Conservation (phyloP, 2,329 filamentous ascomycete genomes). For the Paecilomyces sp. region DNA sequence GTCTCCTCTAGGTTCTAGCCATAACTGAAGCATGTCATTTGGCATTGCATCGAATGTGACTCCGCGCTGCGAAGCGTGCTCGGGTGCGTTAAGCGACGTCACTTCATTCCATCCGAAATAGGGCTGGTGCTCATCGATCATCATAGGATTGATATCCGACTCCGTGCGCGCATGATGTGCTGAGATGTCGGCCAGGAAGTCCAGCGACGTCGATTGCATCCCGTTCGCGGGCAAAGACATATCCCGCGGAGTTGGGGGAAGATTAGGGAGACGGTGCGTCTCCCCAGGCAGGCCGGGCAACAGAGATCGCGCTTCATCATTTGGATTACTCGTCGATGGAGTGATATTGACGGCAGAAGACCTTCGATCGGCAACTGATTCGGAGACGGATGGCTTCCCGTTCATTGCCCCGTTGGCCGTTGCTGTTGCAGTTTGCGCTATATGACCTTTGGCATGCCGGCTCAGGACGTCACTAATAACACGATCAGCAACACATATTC, state of each 20-base stretch:
- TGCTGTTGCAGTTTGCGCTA: slow-evolving; percentile 16
- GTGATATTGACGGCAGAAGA: slow-evolving; percentile 11
- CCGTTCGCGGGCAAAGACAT: slow-evolving; percentile 21
- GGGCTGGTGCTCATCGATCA: slow-evolving; percentile 20
- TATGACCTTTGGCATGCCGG: slow-evolving; percentile 46
- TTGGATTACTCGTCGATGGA: slow-evolving; percentile 6
- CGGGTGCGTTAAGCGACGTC: slow-evolving; percentile 8
- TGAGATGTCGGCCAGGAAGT: slow-evolving; percentile 32
- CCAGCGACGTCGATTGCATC: slow-evolving; percentile 29
- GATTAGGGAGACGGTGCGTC: slow-evolving; percentile 8
- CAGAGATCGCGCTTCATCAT: slow-evolving; percentile 10
- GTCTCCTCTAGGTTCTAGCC: slow-evolving; percentile 28
- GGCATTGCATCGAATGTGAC: slow-evolving; percentile 18
- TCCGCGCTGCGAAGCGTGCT: slow-evolving; percentile 14
- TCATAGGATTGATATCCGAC: slow-evolving; percentile 18
- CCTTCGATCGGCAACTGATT: slow-evolving; percentile 19
- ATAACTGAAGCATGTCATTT: slow-evolving; percentile 28
- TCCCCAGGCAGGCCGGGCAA: slow-evolving; percentile 10
- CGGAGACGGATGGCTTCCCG: slow-evolving; percentile 21
- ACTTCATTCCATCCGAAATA: slow-evolving; percentile 26
- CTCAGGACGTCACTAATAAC: slow-evolving; percentile 41
- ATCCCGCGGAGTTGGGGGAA: slow-evolving; percentile 15
- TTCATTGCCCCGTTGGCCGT: slow-evolving; percentile 16
- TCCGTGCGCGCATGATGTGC: slow-evolving; percentile 25
- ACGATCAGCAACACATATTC: background rate